phyloP scores from a whole-genome alignment of 208 protist genomes.

The Plasmodiophora brassicae region DNA sequence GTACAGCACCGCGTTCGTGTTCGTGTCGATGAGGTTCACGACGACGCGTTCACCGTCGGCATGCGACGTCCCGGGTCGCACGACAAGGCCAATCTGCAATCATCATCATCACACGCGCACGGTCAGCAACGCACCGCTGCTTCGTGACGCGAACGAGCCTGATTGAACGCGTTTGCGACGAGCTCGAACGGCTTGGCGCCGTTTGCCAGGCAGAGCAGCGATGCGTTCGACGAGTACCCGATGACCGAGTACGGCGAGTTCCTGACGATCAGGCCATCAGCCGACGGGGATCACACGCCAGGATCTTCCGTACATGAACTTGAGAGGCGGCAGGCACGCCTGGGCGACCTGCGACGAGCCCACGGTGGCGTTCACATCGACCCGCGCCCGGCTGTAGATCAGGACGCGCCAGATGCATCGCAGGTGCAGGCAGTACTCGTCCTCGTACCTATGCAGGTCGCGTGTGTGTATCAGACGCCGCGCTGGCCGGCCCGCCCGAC shows the following conservation, averaged over 20 bases:
- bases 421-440: neutral
- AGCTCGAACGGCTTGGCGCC: neutral
- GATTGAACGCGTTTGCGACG: neutral
- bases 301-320: neutral
- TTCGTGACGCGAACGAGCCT: neutral
- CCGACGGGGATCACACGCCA: neutral
- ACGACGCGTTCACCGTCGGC: neutral
- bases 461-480: too few species aligned
- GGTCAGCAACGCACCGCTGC: neutral
- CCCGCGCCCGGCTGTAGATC: neutral
- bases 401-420: neutral
- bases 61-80: neutral
- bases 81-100: neutral
- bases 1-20: neutral
- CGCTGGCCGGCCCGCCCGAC: too few species aligned
- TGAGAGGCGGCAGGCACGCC: neutral
- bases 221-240: neutral
- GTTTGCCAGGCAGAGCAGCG: neutral
- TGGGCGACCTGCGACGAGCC: neutral
- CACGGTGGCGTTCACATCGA: conserved; percentile 26
- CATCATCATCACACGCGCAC: neutral
- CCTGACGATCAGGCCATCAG: neutral
- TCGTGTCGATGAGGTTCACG: neutral
- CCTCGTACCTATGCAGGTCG: too few species aligned
- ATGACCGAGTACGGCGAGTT: neutral